Percentiles rank a stretch among this genome's conserved stretches.
phyloP scores from a whole-genome alignment of 2,329 filamentous ascomycete species.

The Trichothecium roseum region DNA sequence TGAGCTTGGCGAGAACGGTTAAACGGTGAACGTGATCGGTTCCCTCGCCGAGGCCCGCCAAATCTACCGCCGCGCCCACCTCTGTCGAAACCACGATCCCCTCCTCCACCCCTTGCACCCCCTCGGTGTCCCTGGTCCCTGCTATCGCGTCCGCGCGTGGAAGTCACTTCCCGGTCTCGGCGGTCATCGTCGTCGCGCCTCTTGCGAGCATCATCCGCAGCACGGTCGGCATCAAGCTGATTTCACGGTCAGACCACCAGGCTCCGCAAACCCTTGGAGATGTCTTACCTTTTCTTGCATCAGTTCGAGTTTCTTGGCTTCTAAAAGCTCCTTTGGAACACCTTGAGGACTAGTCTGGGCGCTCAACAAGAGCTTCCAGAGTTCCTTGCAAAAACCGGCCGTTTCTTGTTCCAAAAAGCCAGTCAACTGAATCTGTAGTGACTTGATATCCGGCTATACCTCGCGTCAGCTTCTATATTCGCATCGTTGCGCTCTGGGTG shows the following conservation, averaged over 20 bases:
- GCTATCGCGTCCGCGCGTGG: slow-evolving; percentile 55
- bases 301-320: slow-evolving; percentile 91
- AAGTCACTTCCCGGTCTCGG: slow-evolving; percentile 61
- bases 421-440: slow-evolving; percentile 85
- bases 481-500: neutral
- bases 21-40: slow-evolving; percentile 38
- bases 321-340: slow-evolving; percentile 85
- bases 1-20: slow-evolving; percentile 31
- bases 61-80: slow-evolving; percentile 31
- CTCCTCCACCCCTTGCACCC: slow-evolving; percentile 43
- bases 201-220: slow-evolving; percentile 62
- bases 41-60: slow-evolving; percentile 11
- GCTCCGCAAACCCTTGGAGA: neutral
- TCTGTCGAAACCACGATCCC: slow-evolving; percentile 38
- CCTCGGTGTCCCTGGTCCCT: slow-evolving; percentile 41
- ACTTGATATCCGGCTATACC: slow-evolving; percentile 82
- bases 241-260: neutral
- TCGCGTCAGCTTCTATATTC: neutral
- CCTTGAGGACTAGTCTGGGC: slow-evolving; percentile 82
- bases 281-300: slow-evolving; percentile 78
- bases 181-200: slow-evolving; percentile 61
- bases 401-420: slow-evolving; percentile 94
- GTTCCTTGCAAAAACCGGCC: slow-evolving; percentile 76
- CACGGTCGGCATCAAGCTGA: slow-evolving; percentile 73
- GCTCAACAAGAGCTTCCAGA: slow-evolving; percentile 87